Conservation (phyloP, 768 basidiomycete genomes). For the Lactarius akahatsu region DNA sequence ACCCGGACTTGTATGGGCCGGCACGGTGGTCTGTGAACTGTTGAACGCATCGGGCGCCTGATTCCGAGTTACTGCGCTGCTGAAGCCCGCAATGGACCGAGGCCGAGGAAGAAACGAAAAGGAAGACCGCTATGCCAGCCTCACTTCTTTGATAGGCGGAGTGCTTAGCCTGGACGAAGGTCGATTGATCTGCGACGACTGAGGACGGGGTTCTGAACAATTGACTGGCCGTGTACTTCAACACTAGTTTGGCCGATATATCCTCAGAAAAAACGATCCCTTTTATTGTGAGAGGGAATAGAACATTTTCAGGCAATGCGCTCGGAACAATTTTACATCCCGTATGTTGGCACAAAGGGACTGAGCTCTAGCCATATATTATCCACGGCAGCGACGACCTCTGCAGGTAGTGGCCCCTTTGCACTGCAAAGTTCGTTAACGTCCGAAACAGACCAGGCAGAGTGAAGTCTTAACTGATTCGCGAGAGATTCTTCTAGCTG, state of each 20-base stretch:
- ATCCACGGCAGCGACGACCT: conserved; percentile 39
- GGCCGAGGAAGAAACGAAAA: too few relatives aligned
- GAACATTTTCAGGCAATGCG: background rate
- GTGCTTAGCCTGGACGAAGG: background rate
- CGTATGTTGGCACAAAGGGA: conserved; percentile 18
- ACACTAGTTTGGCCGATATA: background rate
- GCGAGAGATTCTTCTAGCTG: conserved; percentile 37
- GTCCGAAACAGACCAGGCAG: background rate
- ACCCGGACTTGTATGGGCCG: background rate
- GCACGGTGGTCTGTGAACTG: background rate
- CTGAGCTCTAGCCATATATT: conserved; percentile 39
- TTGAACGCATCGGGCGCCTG: background rate
- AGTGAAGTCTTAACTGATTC: conserved; percentile 20
- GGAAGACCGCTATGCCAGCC: too few relatives aligned
- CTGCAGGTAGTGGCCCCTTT: conserved; percentile 41
- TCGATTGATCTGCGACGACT: too few relatives aligned
- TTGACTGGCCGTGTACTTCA: background rate
- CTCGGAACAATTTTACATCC: conserved; percentile 26
- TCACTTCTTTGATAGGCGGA: background rate
- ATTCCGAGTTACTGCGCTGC: background rate
- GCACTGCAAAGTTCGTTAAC: background rate
- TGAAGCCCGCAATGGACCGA: background rate
- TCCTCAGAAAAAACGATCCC: background rate
- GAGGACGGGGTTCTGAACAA: background rate
- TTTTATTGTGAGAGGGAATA: background rate